Evolutionary conservation across 1,284 basidiomycete genomes (phyloP).

Genomic region (Kwoniella shivajii): DNA sequence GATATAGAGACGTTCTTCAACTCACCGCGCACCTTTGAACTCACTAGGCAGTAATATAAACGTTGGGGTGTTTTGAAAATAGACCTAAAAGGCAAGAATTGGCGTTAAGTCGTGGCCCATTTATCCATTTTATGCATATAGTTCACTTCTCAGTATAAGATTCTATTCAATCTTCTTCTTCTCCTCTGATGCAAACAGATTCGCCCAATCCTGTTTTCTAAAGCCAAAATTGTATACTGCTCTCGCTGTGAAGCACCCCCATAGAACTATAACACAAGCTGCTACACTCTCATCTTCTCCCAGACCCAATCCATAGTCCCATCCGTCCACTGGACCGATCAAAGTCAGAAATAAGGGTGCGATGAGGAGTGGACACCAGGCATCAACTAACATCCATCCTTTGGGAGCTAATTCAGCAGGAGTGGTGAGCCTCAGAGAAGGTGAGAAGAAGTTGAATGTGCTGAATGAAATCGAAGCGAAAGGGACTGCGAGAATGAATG

Average conservation of each 20-base stretch:
- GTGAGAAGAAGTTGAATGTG: constrained; percentile 44
- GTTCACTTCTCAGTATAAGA: not conserved
- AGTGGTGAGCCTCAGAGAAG: constrained; percentile 33
- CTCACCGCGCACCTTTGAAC: no score
- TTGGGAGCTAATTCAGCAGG: constrained; percentile 45
- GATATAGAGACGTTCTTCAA: no score
- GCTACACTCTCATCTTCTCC: constrained; percentile 39
- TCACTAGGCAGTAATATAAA: not conserved
- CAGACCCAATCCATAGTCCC: constrained; percentile 32
- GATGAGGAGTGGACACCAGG: constrained; percentile 46
- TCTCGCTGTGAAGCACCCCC: constrained; percentile 33
- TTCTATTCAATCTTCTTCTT: constrained; percentile 24
- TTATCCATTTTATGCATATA: not conserved
- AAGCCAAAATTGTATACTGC: constrained; percentile 45
- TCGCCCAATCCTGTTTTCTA: constrained; percentile 20
- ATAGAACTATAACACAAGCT: constrained; percentile 31
- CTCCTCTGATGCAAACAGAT: constrained; percentile 10
- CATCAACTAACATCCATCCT: constrained; percentile 50
- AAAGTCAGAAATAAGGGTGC: constrained; percentile 42
- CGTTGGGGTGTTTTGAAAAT: not conserved
- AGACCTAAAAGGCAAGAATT: not conserved
- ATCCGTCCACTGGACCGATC: constrained; percentile 46
- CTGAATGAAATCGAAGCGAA: constrained; percentile 47
- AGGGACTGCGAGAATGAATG: constrained; percentile 51
- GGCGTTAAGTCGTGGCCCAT: no score